Evolutionary conservation across 495 filamentous ascomycete genomes (phyloP).

Genomic region (Lasiosphaeria ovina): DNA sequence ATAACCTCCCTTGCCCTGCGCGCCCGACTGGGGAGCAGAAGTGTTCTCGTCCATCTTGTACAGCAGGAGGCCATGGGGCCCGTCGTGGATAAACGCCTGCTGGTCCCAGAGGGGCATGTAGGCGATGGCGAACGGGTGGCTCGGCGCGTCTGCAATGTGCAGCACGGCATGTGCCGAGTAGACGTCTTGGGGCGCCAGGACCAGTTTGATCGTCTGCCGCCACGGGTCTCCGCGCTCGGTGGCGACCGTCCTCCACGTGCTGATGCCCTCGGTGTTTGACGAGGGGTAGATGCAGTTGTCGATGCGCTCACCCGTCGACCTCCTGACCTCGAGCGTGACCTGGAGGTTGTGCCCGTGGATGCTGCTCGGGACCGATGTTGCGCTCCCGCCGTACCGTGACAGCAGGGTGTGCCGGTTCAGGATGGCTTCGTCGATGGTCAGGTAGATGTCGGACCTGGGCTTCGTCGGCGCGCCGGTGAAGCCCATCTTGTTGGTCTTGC

Average conservation of each 20-base stretch:
- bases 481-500: slow-evolving; percentile 81
- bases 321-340: slow-evolving; percentile 83
- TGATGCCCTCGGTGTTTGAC: slow-evolving; percentile 70
- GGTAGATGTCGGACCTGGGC: slow-evolving; percentile 87
- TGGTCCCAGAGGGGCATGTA: slow-evolving; percentile 95
- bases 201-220: slow-evolving; percentile 83
- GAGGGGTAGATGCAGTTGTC: slow-evolving; percentile 84
- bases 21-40: slow-evolving; percentile 45
- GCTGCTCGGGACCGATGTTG: slow-evolving; percentile 61
- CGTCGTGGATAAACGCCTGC: slow-evolving; percentile 87
- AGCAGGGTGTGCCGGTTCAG: slow-evolving; percentile 76
- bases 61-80: slow-evolving; percentile 73
- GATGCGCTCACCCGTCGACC: slow-evolving; percentile 71
- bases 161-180: slow-evolving; percentile 83
- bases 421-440: slow-evolving; percentile 74
- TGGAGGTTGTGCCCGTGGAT: slow-evolving; percentile 73
- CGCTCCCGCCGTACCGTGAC: slow-evolving; percentile 74
- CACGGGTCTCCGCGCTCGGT: slow-evolving; percentile 74
- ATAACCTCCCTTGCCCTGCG: slow-evolving; percentile 74
- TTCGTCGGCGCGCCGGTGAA: slow-evolving; percentile 90
- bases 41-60: slow-evolving; percentile 92
- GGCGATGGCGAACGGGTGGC: slow-evolving; percentile 81
- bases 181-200: slow-evolving; percentile 76
- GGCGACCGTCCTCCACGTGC: slow-evolving; percentile 84
- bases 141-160: slow-evolving; percentile 79